A percentile compares a stretch with the other conserved stretches of the same genome.
phyloP scores from a whole-genome alignment of 805 yeast genomes.

The Sugiyamaella lignohabitans region DNA sequence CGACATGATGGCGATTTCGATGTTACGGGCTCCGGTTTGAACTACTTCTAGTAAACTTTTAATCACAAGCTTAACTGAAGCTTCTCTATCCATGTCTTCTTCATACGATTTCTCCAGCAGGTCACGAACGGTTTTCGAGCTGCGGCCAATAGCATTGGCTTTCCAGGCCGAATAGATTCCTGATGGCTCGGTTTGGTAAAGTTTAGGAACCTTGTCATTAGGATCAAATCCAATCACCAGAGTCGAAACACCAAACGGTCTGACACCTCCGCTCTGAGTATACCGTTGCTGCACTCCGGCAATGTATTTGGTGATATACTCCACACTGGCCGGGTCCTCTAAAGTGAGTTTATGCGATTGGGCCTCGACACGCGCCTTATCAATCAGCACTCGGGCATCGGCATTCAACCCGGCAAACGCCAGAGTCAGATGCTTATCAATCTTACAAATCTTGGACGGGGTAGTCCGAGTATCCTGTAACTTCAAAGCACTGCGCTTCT shows the following conservation, averaged over 20 bases:
- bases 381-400: conserved; percentile 92
- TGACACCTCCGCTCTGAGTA: conserved; percentile 96
- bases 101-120: conserved; percentile 83
- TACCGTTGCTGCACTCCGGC: conserved; percentile 98
- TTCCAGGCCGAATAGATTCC: conserved; percentile 98
- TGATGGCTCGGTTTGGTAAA: conserved; percentile 94
- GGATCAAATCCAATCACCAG: conserved; percentile 93
- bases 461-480: conserved; percentile 95
- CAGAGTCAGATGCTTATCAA: conserved; percentile 83
- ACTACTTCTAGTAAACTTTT: conserved; percentile 91
- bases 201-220: conserved; percentile 69
- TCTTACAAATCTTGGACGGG: conserved; percentile 85
- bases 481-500: conserved; percentile 89
- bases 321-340: conserved; percentile 89
- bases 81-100: conserved; percentile 54
- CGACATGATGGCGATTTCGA: conserved; percentile 82
- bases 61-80: conserved; percentile 72
- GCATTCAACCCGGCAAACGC: conserved; percentile 98
- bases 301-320: conserved; percentile 85
- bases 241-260: conserved; percentile 96
- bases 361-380: conserved; percentile 93
- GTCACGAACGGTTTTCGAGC: conserved; percentile 91
- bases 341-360: conserved; percentile 90
- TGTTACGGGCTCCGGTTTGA: conserved; percentile 95
- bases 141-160: conserved; percentile 94